Conservation (phyloP, 2,329 filamentous ascomycete species). For the Cladosporium sp. region DNA sequence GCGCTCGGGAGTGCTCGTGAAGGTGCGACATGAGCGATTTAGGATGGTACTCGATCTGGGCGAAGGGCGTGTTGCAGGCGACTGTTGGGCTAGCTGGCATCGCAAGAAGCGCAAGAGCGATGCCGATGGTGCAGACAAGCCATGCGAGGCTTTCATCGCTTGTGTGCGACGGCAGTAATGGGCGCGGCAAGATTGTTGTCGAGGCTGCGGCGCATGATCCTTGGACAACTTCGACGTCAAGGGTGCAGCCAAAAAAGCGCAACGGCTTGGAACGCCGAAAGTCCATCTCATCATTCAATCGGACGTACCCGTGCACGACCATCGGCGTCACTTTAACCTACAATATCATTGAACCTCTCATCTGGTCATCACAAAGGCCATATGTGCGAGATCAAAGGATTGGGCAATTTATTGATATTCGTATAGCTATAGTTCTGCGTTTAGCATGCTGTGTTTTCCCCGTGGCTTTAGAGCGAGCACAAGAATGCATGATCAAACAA, state of each 20-base stretch:
- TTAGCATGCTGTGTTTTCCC: too few relatives aligned
- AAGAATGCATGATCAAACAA: too few relatives aligned
- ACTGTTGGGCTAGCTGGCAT: slow-evolving; percentile 52
- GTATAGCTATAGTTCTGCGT: too few relatives aligned
- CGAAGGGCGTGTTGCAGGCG: neutral
- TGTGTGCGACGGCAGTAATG: slow-evolving; percentile 2
- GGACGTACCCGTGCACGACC: neutral
- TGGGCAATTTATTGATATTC: too few relatives aligned
- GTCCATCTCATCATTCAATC: neutral
- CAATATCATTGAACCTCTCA: too few relatives aligned
- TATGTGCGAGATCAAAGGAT: too few relatives aligned
- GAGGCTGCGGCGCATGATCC: neutral
- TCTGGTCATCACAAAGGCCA: too few relatives aligned
- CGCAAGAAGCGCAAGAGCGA: slow-evolving; percentile 68
- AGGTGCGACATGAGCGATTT: neutral
- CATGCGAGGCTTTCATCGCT: slow-evolving; percentile 17
- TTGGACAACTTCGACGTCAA: neutral
- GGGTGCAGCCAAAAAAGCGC: neutral
- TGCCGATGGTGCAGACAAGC: slow-evolving; percentile 44
- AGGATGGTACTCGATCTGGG: neutral
- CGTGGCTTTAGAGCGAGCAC: too few relatives aligned
- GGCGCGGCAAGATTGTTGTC: neutral
- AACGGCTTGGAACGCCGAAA: neutral
- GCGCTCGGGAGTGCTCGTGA: neutral
- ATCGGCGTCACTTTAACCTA: neutral